Evolutionary conservation across 495 filamentous ascomycete genomes (phyloP), one percentile per base, ranked within the genome.

Genomic region (Geopyxis carbonaria): DNA sequence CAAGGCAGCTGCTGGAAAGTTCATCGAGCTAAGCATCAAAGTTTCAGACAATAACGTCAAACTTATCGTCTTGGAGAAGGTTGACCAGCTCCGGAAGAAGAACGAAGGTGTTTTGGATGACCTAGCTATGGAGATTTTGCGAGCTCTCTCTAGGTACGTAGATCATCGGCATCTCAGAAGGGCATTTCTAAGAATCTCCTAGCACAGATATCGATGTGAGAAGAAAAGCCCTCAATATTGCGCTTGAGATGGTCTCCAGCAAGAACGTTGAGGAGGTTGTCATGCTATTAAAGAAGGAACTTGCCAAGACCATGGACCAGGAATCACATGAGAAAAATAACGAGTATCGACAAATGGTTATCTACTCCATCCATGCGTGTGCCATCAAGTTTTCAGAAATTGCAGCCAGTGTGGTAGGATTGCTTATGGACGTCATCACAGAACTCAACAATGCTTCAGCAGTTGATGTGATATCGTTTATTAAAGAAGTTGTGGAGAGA

Each of bases 41-140:
- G 89, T 94, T 59, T 78, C 89, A 2, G 89, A 97, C 56, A 97
- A 97, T 65, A 97, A 97, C 53, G 91, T 97, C 42, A 97, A 95
- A 62, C 75, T 95, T 21, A 95, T 97, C 50, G 91, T 94, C 14
- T 66, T 97, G 29, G 91, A 94, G 47, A 81, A 85, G 27, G 87
- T 99, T 21, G 80, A 95, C 53, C 78, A 91, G 47, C 64, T 99
- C 37, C 70, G 91, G 45, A 73, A 80, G 52, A 81, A 83, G 61
- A 94, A 94, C 51, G 80, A 89, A 51, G 89, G 91, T 42, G 73
- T 95, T 34, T 59, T 99, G 42, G 87, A 95, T 57, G 89, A 95
- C 48, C 64, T 94, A 32, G 83, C 79, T n/a, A 94, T 99, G 87
- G 91, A 95, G 53, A 84, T 95, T 45, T 65, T 99, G 35, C 80